A percentile compares a stretch with the other conserved stretches of the same genome.
These are phyloP conservation scores for Fusarium subglutinans DNA, from an alignment of 2,329 filamentous ascomycete species.

Conservation along the genomic window DNA sequence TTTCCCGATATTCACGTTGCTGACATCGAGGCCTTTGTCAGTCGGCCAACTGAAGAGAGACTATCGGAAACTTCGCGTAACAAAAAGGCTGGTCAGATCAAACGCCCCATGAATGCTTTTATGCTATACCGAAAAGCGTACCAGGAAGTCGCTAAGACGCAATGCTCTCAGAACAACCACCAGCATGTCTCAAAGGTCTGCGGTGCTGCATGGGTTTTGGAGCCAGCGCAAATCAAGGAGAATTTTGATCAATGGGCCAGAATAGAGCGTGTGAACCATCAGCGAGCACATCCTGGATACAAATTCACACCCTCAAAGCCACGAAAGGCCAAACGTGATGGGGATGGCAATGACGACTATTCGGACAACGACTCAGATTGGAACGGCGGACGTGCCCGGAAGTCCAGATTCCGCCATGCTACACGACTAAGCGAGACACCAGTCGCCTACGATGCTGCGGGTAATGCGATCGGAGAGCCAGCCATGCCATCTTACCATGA, in stretches of 20 bases:
- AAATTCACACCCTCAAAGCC: conserved; percentile 89
- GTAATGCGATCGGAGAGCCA: conserved; percentile 1
- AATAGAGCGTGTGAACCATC: conserved; percentile 85
- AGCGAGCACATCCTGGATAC: conserved; percentile 86
- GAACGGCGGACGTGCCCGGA: conserved; percentile 20
- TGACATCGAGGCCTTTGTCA: conserved; percentile 84
- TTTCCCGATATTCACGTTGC: conserved; percentile 69
- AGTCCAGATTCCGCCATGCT: conserved; percentile 17
- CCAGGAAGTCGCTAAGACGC: conserved; percentile 84
- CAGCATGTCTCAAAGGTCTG: conserved; percentile 91
- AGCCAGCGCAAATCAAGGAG: conserved; percentile 75
- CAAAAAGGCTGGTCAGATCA: conserved; percentile 79
- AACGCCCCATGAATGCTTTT: conserved; percentile 96
- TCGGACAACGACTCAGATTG: conserved; percentile 39
- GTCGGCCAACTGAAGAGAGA: conserved; percentile 73
- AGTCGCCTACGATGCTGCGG: conserved; percentile 14
- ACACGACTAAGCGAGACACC: conserved; percentile 34
- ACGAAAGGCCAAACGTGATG: conserved; percentile 53
- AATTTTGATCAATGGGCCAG: conserved; percentile 82
- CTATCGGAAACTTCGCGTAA: conserved; percentile 70
- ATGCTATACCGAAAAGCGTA: conserved; percentile 97
- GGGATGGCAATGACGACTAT: conserved; percentile 19
- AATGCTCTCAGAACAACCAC: conserved; percentile 88
- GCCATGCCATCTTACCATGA: conserved; percentile 16
- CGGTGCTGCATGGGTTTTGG: conserved; percentile 85